Evolutionary conservation across 345 rosid species (phyloP), one percentile per base, ranked within the genome.

Genomic region (Mercurialis annua): DNA sequence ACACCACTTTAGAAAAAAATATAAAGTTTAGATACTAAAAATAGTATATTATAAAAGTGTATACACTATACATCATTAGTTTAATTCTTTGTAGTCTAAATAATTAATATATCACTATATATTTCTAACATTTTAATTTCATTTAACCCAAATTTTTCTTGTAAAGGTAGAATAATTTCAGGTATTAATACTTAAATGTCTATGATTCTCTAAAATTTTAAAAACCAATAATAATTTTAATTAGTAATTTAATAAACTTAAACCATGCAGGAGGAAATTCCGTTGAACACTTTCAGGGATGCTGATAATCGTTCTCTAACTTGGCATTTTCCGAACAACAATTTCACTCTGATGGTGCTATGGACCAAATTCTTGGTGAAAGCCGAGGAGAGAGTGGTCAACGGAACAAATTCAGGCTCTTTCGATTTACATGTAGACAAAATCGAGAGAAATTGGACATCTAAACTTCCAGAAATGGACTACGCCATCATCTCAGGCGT

Each of bases 291-390:
- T 9, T 83, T 76, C 71, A 76, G 68, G 59, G 97, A 90, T 70
- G 67, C 70, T 15, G 86, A 81, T 6, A 88, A 88, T 30, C 60
- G 89, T 65, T 80, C 84, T 72, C 67, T 82, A 71, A 80, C 85
- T 55, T 92, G 97, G 98, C 76, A 82, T n/a, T 92, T 88, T 53
- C 83, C 85, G 0, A 46, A 62, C 0, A 88, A 92, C 18, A 83
- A 84, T 6, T 86, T 92, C 80, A 85, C 87, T 53, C 84, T 92
- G 7, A 84, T 82, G 34, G 81, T 75, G 42, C 69, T 85, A 1
- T 85, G 97, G 98, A 75, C 87, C 1, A 83, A 73, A 73, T 90
- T 86, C 77, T 82, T 90, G 4, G 86, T 88, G 7, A 52, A 0
- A 5, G 97, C 74, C 51, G 79, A 63, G 44, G 91, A 88, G 68